Base-by-base conservation (phyloP, 2,329 filamentous ascomycete species). In the Emmonsiellopsis sp. region DNA sequence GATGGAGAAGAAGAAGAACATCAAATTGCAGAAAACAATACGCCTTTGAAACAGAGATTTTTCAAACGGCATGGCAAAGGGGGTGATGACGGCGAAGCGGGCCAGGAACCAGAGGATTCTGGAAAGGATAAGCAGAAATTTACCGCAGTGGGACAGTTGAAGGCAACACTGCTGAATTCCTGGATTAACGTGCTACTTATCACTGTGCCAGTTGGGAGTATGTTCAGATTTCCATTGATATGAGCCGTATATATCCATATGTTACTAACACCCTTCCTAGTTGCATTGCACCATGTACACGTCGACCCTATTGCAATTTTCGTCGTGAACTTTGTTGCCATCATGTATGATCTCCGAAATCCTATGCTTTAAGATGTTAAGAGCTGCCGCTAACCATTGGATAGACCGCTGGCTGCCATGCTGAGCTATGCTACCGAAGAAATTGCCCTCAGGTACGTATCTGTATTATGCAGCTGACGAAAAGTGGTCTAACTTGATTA, bases 281-380 rank as follows among this genome's bases (percentile, higher is more conserved):
- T 95, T 62, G 86, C 80, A 2, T 68, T 92, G 51, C 81, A 87
- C 62, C 89, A 85, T 63, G 71, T 82, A 14, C 58, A 73, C 9
- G 72, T 86, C 50, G 75, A 79, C 63, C 74, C 77, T 2, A 76
- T 86, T 54, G 79, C 77, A 17, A 76, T 93, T 46, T 96, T 96
- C 63, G 81, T 91, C 53, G 80, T 96, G 70, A 96, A 96, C 73
- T 96, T 96, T 63, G 80, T 96, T 58, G 92, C 91, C 56, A 95
- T 96, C 61, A 85, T 96, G 67, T 70, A 61, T 49, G 65, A 17
- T 32, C 17, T 13, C 13, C 5, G 21, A 27, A 27, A 27, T 5
- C 21, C 13, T 7, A n/a, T 49, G 27, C 2, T 37, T 36, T 17
- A 53, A 36, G 39, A 27, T 7, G n/a, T 32, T 11, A 2, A 31